Evolutionary conservation across 768 basidiomycete genomes (phyloP), one percentile per base, ranked within the genome.

Genomic region (Mycena kentingensis): DNA sequence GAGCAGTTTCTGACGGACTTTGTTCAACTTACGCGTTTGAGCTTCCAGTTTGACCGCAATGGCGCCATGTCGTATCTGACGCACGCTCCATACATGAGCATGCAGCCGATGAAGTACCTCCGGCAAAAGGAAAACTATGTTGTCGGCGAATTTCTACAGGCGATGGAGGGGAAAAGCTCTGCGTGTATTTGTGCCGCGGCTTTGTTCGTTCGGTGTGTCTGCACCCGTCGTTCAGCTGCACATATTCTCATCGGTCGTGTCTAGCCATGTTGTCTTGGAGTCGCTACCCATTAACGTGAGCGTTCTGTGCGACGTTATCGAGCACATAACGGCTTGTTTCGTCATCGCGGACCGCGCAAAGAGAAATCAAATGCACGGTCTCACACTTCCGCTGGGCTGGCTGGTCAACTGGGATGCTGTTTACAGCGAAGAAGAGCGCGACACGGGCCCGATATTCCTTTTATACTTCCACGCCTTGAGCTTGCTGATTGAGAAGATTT

Each of bases 321-420:
- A 87, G 37, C 65, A 66, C 10, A 61, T 86, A 2, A 75, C 77
- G 38, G 70, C 70, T 7, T 71, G 69, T 15, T 58, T 74, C 3
- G 65, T 79, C 4, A 47, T 85, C 2, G 68, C 70, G 1, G 60
- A 61, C 34, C 65, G 63, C 0, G 61, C 65, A 49, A 55, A 60
- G 26, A 28, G 54, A 10, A n/a, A 56, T 37, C 38, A 55, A 13
- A 63, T 82, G 0, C 77, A 85, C 59, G 69, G 71, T 12, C 55
- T 82, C 22, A 75, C 77, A 4, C 69, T 87, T 27, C 85, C 85
- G 0, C 73, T 74, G 3, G 77, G 73, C 46, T 87, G 83, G 83
- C 59, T 83, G 19, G 29, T 68, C 13, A 53, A 54, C 16, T 58
- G 57, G 57, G 61, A 44, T 65, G 48, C 51, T 67, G 13, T 47